A percentile compares a stretch with the other conserved stretches of the same genome.
These are phyloP conservation scores for Raphidocelis subcapitata DNA, from an alignment of 139 green algal species.

Conservation along the genomic window DNA sequence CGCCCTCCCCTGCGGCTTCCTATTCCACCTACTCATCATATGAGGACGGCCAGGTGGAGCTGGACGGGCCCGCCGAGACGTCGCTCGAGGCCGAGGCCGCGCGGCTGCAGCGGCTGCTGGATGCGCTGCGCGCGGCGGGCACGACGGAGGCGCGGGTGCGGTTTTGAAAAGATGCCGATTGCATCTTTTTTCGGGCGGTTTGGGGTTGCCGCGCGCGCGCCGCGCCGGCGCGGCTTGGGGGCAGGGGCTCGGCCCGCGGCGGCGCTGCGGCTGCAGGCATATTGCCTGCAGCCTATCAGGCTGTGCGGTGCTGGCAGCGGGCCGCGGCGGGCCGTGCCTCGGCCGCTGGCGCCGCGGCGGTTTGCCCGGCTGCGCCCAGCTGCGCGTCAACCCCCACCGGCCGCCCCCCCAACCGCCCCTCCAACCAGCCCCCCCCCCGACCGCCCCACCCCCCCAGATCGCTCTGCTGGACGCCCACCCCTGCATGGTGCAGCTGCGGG, in stretches of 20 bases:
- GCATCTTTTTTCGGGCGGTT: too few relatives aligned
- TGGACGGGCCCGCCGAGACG: neutral
- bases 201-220: neutral
- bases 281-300: neutral
- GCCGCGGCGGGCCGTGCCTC: neutral
- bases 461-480: constrained; percentile 12
- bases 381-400: neutral
- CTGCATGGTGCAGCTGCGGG: constrained; percentile 9
- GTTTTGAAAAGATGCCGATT: too few relatives aligned
- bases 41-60: too few relatives aligned
- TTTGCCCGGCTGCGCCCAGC: neutral
- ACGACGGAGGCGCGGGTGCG: neutral
- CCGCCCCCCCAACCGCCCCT: neutral
- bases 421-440: neutral
- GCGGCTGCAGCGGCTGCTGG: constrained; percentile 13
- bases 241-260: too few relatives aligned
- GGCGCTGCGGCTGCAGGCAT: neutral
- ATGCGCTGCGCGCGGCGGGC: neutral
- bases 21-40: too few relatives aligned
- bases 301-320: neutral
- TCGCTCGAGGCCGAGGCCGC: constrained; percentile 19
- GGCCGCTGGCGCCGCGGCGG: neutral
- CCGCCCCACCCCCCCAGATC: neutral
- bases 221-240: too few relatives aligned
- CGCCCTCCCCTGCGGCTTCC: too few relatives aligned